Evolutionary conservation across 2,329 filamentous ascomycete genomes (phyloP), one percentile per base, ranked within the genome.

Genomic region (Stachybotrys chartarum): DNA sequence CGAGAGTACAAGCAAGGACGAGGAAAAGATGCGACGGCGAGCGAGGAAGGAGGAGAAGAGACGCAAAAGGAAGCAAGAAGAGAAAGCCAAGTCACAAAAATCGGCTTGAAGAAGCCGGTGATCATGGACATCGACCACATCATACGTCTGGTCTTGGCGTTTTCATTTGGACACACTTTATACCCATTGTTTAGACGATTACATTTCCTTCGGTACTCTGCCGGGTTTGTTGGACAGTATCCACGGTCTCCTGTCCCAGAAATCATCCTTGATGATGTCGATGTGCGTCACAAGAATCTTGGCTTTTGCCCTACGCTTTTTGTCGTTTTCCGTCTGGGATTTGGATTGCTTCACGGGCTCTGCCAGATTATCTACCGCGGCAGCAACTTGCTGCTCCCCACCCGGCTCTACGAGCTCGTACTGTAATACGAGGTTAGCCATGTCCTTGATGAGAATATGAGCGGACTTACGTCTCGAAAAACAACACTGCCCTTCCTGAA

Each of bases 191-290:
- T 42, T 60, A 61, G 59, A 65, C 59, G 54, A 58, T 68, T 62
- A 78, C 54, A 73, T 75, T 67, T 84, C 79, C 66, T 83, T 84
- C n/a, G 85, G 85, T 62, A 86, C 76, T 65, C 82, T 87, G 24
- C 87, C 87, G 6, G 87, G 86, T 69, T 84, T 88, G 60, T 87
- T 87, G 1, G 86, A 89, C 54, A 92, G 68, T 55, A 94, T 78
- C 90, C 92, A 97, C 1, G 92, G 91, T 66, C 92, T 80, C 64
- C 80, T 81, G 60, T 90, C 81, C 94, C 94, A 99, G 68, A 99
- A 99, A 4, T 90, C 88, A 70, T 97, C 90, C 64, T 88, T 91
- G 72, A 99, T 97, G 64, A 99, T 89, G 73, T 99, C 94, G 57
- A 94, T 74, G 75, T 97, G 91, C 66, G 92, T 86, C 44, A 95